Percentiles rank a stretch among this genome's conserved stretches.
These are phyloP conservation scores for Mucor lusitanicus DNA, from an alignment of 371 early-diverging fungal genomes.

Conservation along the genomic window DNA sequence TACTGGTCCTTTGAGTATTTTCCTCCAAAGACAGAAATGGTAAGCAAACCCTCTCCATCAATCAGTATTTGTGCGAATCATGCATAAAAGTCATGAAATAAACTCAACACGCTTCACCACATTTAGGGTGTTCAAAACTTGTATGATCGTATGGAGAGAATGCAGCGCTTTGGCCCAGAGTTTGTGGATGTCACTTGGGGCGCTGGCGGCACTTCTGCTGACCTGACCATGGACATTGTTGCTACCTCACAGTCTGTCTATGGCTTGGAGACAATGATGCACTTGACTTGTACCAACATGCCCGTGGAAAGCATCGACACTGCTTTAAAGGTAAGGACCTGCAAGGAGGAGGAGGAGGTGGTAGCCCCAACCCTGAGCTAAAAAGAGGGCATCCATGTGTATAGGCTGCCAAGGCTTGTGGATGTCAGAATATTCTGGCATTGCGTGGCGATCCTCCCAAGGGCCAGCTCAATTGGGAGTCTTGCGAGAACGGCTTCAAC, in stretches of 20 bases:
- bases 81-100: neutral
- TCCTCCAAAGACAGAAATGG: constrained; percentile 87
- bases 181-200: constrained; percentile 97
- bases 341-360: too few relatives aligned
- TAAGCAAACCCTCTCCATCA: constrained; percentile 24
- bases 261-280: constrained; percentile 96
- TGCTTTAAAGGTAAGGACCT: constrained; percentile 80
- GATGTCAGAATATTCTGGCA: constrained; percentile 95
- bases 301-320: constrained; percentile 82
- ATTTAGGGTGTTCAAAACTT: constrained; percentile 77
- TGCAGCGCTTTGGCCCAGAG: constrained; percentile 92
- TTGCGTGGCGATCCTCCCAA: constrained; percentile 95
- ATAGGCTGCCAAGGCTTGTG: constrained; percentile 86
- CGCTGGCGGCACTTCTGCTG: constrained; percentile 91
- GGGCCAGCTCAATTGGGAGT: constrained; percentile 78
- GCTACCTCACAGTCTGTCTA: constrained; percentile 90
- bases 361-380: neutral
- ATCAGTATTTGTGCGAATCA: neutral
- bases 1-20: constrained; percentile 96
- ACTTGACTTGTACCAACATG: constrained; percentile 97
- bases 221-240: constrained; percentile 87
- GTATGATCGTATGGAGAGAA: constrained; percentile 84
- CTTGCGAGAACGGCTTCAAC: constrained; percentile 80
- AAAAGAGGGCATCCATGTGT: too few relatives aligned
- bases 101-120: neutral